phyloP scores from a whole-genome alignment of 176 grass and related monocot species.

The Oryza glumipatula region DNA sequence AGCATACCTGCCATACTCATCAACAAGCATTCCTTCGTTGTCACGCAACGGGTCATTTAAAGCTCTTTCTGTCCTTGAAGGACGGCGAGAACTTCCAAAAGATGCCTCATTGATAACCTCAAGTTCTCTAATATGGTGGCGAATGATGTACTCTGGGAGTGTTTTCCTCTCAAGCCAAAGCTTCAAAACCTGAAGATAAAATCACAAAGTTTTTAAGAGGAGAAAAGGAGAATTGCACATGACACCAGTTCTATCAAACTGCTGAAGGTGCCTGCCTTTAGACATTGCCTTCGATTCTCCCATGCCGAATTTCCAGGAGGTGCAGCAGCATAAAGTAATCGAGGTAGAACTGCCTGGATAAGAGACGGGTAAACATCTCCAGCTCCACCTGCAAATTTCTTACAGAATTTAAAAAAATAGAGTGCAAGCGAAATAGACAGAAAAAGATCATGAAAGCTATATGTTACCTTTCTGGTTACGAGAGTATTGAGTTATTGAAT shows the following conservation, averaged over 20 bases:
- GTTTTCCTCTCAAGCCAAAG: slow-evolving; percentile 96
- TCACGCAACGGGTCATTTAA: slow-evolving; percentile 91
- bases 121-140: slow-evolving; percentile 83
- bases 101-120: slow-evolving; percentile 80
- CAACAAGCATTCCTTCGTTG: slow-evolving; percentile 93
- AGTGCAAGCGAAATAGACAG: slow-evolving; percentile 18
- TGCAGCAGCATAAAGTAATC: slow-evolving; percentile 77
- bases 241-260: slow-evolving; percentile 28
- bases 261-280: slow-evolving; percentile 66
- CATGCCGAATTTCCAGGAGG: slow-evolving; percentile 88
- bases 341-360: slow-evolving; percentile 78
- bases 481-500: slow-evolving; percentile 94
- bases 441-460: not conserved
- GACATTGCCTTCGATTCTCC: slow-evolving; percentile 93
- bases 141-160: slow-evolving; percentile 83
- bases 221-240: slow-evolving; percentile 33
- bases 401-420: slow-evolving; percentile 26
- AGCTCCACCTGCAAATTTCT: slow-evolving; percentile 67
- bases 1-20: slow-evolving; percentile 92
- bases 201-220: slow-evolving; percentile 36
- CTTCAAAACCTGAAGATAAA: slow-evolving; percentile 74
- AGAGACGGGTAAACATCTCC: slow-evolving; percentile 81
- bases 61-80: slow-evolving; percentile 81
- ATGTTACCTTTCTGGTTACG: slow-evolving; percentile 71
- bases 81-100: slow-evolving; percentile 67